Evolutionary conservation across 305 asterid species (phyloP), one percentile per base, ranked within the genome.

Genomic region (Ajuga reptans): DNA sequence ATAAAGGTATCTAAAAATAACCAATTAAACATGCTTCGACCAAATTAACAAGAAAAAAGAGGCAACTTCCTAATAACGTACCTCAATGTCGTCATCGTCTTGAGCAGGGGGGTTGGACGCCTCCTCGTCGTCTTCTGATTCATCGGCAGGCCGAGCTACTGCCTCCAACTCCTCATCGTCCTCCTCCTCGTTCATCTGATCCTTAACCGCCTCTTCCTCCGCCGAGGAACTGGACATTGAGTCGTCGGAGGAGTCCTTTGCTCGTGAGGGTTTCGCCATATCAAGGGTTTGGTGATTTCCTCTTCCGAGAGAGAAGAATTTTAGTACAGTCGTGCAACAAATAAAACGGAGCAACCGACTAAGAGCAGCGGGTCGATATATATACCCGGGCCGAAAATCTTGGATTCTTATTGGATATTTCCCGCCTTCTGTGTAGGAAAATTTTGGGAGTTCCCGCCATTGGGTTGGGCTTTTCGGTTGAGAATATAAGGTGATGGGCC

Each of bases 111-210:
- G 82, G 47, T 77, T 75, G 42, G 75, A 63, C 11, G 69, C 78
- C 21, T 72, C 89, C 10, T 84, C 88, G 0, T 84, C 89, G 2
- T 84, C 95, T 1, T 83, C 98, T 0, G 89, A 85, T 41, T 90
- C 96, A 0, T 89, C 92, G 12, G 95, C 96, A 0, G 88, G 47
- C 41, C 92, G 87, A 45, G 92, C 98, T 7, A 94, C 99, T 14
- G 90, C 98, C 72, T 87, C 93, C 15, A 94, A 90, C 80, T 94
- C 96, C 78, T 85, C 96, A 52, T 94, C 96, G 67, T 93, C 99
- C 53, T 82, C 96, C 78, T 85, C 97, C 1, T 87, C 96, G 69
- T 75, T 74, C 45, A 75, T 75, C 73, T 72, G 85, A 76, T 82
- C 91, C 81, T 81, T 83, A 76, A 75, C 82, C 66, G 31, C 55